Evolutionary conservation across 768 basidiomycete species (phyloP).

Genomic region (Tulasnella calospora): DNA sequence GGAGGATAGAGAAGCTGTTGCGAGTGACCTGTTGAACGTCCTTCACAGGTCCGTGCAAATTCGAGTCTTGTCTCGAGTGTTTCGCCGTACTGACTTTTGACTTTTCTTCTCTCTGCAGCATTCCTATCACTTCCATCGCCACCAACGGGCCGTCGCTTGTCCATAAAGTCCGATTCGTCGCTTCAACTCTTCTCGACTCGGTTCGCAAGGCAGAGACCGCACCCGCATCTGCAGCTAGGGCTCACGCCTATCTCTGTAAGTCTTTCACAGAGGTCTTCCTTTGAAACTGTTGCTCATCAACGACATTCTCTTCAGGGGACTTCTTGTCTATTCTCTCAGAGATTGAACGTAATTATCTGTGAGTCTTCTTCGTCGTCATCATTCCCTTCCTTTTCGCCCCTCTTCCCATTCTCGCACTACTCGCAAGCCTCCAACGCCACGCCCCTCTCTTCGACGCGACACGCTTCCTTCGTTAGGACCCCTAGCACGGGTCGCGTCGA

Average conservation of each 20-base stretch:
- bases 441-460: background rate
- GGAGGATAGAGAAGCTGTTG: conserved; percentile 76
- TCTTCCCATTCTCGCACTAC: background rate
- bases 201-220: conserved; percentile 76
- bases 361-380: conserved; percentile 12
- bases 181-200: conserved; percentile 80
- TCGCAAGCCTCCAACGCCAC: background rate
- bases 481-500: conserved; percentile 12
- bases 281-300: conserved; percentile 25
- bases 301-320: conserved; percentile 56
- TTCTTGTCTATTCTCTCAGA: conserved; percentile 87
- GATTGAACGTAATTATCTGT: conserved; percentile 82
- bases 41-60: conserved; percentile 60
- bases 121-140: conserved; percentile 89
- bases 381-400: background rate
- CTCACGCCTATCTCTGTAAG: conserved; percentile 82
- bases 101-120: conserved; percentile 44
- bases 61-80: conserved; percentile 9
- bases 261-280: conserved; percentile 25
- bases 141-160: conserved; percentile 63
- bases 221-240: conserved; percentile 73
- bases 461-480: background rate
- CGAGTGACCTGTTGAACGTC: conserved; percentile 79
- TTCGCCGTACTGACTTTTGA: background rate
- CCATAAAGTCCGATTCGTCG: conserved; percentile 89